Evolutionary conservation across 768 basidiomycete genomes (phyloP).

Genomic region (Suillus tomentosus): DNA sequence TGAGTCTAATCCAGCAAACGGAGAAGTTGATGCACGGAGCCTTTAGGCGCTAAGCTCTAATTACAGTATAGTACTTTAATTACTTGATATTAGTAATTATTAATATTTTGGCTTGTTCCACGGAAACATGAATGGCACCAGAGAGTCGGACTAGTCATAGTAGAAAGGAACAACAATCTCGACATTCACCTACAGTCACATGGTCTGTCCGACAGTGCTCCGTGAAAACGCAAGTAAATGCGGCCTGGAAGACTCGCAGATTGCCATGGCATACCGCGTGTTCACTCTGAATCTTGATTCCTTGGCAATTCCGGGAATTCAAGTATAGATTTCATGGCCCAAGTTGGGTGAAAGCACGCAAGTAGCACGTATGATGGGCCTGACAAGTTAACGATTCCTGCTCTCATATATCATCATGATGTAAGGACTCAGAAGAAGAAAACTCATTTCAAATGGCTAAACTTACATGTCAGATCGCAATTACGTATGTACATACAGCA

Average conservation of each 20-base stretch:
- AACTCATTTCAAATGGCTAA: slow-evolving; percentile 1
- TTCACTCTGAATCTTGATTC: background rate
- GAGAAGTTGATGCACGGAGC: background rate
- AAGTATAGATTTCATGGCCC: background rate
- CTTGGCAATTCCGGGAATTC: background rate
- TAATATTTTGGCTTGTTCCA: too few relatives aligned
- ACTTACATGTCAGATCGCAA: background rate
- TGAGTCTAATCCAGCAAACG: background rate
- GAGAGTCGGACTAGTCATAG: too few relatives aligned
- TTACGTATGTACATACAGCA: background rate
- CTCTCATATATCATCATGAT: background rate
- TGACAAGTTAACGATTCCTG: background rate
- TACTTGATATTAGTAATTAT: too few relatives aligned
- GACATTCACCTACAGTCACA: too few relatives aligned
- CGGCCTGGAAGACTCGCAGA: background rate
- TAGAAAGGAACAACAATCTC: too few relatives aligned
- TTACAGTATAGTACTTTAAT: too few relatives aligned
- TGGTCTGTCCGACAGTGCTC: too few relatives aligned
- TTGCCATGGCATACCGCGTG: background rate
- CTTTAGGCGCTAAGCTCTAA: background rate
- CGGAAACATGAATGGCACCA: too few relatives aligned
- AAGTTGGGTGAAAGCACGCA: background rate
- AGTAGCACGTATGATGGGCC: background rate
- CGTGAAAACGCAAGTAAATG: too few relatives aligned
- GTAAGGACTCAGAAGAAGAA: background rate